Evolutionary conservation across 2,329 filamentous ascomycete genomes (phyloP).

Genomic region (Trichoderma harzianum): DNA sequence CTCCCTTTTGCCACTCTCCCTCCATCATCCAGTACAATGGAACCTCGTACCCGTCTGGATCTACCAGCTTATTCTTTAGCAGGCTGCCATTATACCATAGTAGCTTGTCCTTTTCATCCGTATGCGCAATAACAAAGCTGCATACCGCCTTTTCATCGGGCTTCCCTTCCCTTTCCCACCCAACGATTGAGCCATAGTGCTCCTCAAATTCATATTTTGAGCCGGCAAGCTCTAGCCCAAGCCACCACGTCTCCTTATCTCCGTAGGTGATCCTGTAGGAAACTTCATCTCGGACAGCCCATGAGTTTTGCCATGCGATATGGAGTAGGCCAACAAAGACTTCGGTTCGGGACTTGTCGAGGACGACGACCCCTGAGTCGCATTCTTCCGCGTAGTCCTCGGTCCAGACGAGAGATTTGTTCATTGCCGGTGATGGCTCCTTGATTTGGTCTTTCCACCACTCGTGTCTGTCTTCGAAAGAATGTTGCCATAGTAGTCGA

Average conservation of each 20-base stretch:
- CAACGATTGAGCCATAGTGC: conserved; percentile 41
- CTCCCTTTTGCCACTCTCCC: conserved; percentile 36
- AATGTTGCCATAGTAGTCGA: conserved; percentile 37
- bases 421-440: conserved; percentile 32
- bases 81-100: conserved; percentile 45
- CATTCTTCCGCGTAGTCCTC: conserved; percentile 41
- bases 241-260: conserved; percentile 47
- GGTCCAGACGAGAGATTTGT: conserved; percentile 37
- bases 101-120: conserved; percentile 36
- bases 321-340: conserved; percentile 41
- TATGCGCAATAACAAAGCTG: conserved; percentile 42
- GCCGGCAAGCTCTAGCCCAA: conserved; percentile 41
- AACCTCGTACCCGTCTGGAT: conserved; percentile 32
- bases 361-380: conserved; percentile 41
- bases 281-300: conserved; percentile 36
- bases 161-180: conserved; percentile 28
- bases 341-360: conserved; percentile 38
- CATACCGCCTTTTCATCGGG: conserved; percentile 30
- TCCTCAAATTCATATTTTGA: conserved; percentile 38
- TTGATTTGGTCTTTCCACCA: conserved; percentile 39
- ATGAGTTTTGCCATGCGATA: conserved; percentile 43
- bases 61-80: conserved; percentile 38
- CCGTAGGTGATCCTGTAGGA: conserved; percentile 43
- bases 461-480: conserved; percentile 33
- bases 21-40: conserved; percentile 41